Conservation (phyloP, 2,329 filamentous ascomycete genomes). For the Teratosphaeria viscida region DNA sequence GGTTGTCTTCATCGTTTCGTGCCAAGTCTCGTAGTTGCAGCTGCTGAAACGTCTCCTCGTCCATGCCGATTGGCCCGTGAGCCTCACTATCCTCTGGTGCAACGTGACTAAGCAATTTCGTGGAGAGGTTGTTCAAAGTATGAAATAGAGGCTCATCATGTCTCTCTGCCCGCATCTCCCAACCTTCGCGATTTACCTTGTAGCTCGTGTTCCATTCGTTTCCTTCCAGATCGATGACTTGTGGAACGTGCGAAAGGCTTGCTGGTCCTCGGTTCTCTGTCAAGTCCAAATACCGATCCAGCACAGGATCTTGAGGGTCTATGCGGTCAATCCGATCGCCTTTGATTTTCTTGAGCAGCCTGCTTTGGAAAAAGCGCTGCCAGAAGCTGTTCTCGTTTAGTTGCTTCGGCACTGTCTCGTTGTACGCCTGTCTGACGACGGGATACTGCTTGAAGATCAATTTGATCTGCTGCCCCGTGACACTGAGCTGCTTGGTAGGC, state of each 20-base stretch:
- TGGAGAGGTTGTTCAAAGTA: conserved; percentile 79
- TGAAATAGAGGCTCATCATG: conserved; percentile 78
- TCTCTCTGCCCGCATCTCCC: conserved; percentile 73
- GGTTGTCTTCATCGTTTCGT: conserved; percentile 60
- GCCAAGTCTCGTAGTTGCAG: conserved; percentile 71
- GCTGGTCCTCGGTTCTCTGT: conserved; percentile 42
- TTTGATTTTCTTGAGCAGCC: conserved; percentile 79
- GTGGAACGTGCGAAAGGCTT: conserved; percentile 59
- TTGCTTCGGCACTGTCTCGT: conserved; percentile 73
- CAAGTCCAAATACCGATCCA: conserved; percentile 75
- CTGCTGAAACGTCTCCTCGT: conserved; percentile 64
- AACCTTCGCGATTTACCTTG: conserved; percentile 76
- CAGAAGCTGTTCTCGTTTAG: conserved; percentile 75
- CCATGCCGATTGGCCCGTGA: conserved; percentile 54
- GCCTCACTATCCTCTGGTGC: conserved; percentile 64
- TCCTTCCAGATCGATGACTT: conserved; percentile 83
- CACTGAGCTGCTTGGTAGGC: conserved; percentile 60
- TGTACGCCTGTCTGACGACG: conserved; percentile 78
- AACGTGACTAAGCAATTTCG: conserved; percentile 89
- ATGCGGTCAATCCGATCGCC: conserved; percentile 75
- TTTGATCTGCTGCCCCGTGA: conserved; percentile 85
- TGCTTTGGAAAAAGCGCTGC: conserved; percentile 86
- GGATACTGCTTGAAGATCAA: conserved; percentile 91
- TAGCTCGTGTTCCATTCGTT: conserved; percentile 92
- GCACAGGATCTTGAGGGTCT: conserved; percentile 65